Evolutionary conservation across 2,329 filamentous ascomycete genomes (phyloP), one percentile per base, ranked within the genome.

Genomic region (Talaromyces amestolkiae): DNA sequence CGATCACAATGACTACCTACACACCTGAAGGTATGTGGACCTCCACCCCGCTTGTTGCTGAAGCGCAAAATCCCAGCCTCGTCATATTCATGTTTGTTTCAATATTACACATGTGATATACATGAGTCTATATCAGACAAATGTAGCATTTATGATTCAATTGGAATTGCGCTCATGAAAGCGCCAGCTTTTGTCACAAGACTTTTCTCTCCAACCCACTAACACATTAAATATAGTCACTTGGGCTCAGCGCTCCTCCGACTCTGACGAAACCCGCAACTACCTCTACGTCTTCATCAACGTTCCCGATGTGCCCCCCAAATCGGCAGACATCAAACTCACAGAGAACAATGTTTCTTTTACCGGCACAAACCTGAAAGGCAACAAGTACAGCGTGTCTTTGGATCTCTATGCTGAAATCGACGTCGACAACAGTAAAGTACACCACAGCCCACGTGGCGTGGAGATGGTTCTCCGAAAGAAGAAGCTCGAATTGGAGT

Each of bases 221-320:
- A 59, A 59, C 56, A 33, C 53, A 22, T 37, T 5, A 5, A 27
- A 24, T 51, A 66, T 75, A 98, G 95, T 99, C 73, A 91, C 93
- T 81, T 99, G 95, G 95, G 94, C 95, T 71, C 95, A 99, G 85
- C 93, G 95, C 85, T 98, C 94, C 56, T 95, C 89, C 76, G 83
- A 80, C 72, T 84, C 84, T 71, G 93, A 97, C 64, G 78, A 91
- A 65, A 86, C 89, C 78, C 96, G 93, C 85, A 99, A 99, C 86
- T 91, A 92, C 83, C 83, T 99, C 85, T 96, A 93, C 84, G 86
- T 99, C 71, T 96, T 92, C 77, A 92, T 99, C 82, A 87, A 87
- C 74, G 93, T 93, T 60, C 87, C 93, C 72, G 95, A 99, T 78
- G 90, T 97, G 53, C 83, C 91, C 72, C 84, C 87, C 73, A 83